Evolutionary conservation across 768 basidiomycete species (phyloP), one percentile per base, ranked within the genome.

Genomic region (Coprinopsis cinerea): DNA sequence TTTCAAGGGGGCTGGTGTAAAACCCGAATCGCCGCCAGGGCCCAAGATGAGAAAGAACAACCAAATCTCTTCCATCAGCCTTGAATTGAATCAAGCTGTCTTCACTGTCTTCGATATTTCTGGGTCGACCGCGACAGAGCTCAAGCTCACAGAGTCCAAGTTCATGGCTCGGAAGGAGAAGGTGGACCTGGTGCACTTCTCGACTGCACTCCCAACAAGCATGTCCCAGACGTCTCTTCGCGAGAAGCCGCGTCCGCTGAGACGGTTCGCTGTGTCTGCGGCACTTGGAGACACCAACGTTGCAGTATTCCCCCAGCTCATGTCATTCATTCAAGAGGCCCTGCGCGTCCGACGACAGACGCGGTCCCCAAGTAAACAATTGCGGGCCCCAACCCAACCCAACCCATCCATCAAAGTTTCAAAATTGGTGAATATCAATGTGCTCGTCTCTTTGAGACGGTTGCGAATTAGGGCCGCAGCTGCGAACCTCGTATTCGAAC

Each of bases 401-500:
- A 46, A n/a, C n/a, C 37, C 17, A 11, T 24, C 57, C 20, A 53
- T 46, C 20, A 53, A 26, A 24, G 25, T 45, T 24, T 53, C 59
- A 10, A 59, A 56, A 36, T 34, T 65, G 10, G 11, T 17, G 17
- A 39, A 39, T 23, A 15, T 35, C 32, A 17, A 49, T 52, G 26
- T 64, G 49, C 20, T 27, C 65, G 5, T 73, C 36, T 76, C 4
- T 65, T 55, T 83, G 42, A 68, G 65, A 5, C 68, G 61, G 6
- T 54, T 85, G 36, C 71, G 70, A 23, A 58, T 86, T n/a, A 77
- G 75, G 48, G 85, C 85, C 6, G 81, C 78, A 4, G 85, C 86
- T 5, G 83, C 84, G 58, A 88, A 82, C 57, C 69, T 90, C 24
- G 68, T 78, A 15, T 75, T 87, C 48, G 86, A 85, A 46, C 72